These are phyloP conservation scores for Podospora anserina DNA, from an alignment of 495 filamentous ascomycete genomes.

Conservation along the genomic window DNA sequence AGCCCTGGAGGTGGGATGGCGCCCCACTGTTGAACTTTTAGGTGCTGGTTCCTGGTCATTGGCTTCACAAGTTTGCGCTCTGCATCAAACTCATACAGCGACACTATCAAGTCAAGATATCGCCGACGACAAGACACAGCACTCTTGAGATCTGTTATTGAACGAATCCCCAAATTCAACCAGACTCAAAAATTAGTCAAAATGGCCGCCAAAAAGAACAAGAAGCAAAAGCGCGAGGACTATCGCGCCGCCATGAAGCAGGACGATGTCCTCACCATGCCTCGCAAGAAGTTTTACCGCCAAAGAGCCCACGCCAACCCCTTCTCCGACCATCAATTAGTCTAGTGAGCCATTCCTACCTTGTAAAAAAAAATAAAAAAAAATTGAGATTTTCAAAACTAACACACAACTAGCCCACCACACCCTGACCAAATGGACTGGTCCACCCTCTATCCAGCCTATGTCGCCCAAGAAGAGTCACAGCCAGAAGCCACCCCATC, in stretches of 20 bases:
- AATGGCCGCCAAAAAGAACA: conserved; percentile 51
- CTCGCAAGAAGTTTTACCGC: conserved; percentile 91
- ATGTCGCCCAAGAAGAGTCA: conserved; percentile 31
- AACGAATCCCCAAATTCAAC: background rate
- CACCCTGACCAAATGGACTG: conserved; percentile 87
- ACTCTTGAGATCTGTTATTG: background rate
- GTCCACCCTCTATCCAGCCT: conserved; percentile 78
- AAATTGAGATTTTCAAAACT: background rate
- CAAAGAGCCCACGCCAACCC: conserved; percentile 97
- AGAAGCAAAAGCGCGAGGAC: conserved; percentile 70
- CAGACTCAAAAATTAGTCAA: conserved; percentile 3
- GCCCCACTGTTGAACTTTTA: conserved; percentile 10
- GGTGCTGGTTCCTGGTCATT: conserved; percentile 1
- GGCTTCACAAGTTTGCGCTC: conserved; percentile 1
- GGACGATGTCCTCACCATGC: conserved; percentile 47
- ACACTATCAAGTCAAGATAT: background rate
- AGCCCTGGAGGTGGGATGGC: background rate
- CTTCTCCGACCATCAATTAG: conserved; percentile 86
- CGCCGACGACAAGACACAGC: background rate
- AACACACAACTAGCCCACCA: conserved; percentile 57
- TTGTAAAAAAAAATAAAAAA: background rate
- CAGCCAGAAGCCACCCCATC: conserved; percentile 10
- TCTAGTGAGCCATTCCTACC: conserved; percentile 61
- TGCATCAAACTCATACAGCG: background rate
- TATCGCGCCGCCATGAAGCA: conserved; percentile 51